A percentile compares a stretch with the other conserved stretches of the same genome.
phyloP scores from a whole-genome alignment of 768 basidiomycete genomes.

The Lentinula detonsa region DNA sequence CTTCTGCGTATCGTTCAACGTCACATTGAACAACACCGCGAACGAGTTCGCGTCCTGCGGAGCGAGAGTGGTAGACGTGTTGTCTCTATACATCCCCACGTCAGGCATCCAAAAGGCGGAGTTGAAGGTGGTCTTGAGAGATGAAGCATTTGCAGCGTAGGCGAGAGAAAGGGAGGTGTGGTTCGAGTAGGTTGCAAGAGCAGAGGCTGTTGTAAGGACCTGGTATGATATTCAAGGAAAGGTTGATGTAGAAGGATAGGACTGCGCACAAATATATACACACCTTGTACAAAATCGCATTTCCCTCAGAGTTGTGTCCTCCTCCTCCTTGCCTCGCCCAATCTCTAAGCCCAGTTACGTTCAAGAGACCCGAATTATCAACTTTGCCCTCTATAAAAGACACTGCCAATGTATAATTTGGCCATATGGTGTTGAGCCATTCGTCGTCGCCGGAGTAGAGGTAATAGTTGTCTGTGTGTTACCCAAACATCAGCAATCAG shows the following conservation, averaged over 20 bases:
- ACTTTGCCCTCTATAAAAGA: conserved; percentile 49
- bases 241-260: not conserved
- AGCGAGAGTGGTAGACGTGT: conserved; percentile 41
- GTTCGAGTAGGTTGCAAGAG: conserved; percentile 37
- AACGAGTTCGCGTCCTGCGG: conserved; percentile 58
- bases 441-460: conserved; percentile 46
- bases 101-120: conserved; percentile 43
- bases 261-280: not conserved
- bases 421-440: conserved; percentile 46
- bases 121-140: conserved; percentile 45
- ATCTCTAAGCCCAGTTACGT: conserved; percentile 51
- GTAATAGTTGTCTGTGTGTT: conserved; percentile 46
- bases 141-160: conserved; percentile 39
- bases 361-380: conserved; percentile 40
- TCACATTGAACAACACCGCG: conserved; percentile 48
- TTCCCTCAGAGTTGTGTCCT: conserved; percentile 51
- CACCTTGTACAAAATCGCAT: conserved; percentile 47
- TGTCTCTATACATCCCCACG: conserved; percentile 49
- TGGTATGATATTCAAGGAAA: conserved; percentile 12
- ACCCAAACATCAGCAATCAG: not conserved
- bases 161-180: conserved; percentile 24
- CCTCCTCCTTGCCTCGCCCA: conserved; percentile 54
- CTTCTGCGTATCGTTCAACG: conserved; percentile 30
- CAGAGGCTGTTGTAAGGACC: conserved; percentile 42
- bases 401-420: conserved; percentile 52